phyloP scores from a whole-genome alignment of 257 asterid species.

The Schizonepeta tenuifolia region DNA sequence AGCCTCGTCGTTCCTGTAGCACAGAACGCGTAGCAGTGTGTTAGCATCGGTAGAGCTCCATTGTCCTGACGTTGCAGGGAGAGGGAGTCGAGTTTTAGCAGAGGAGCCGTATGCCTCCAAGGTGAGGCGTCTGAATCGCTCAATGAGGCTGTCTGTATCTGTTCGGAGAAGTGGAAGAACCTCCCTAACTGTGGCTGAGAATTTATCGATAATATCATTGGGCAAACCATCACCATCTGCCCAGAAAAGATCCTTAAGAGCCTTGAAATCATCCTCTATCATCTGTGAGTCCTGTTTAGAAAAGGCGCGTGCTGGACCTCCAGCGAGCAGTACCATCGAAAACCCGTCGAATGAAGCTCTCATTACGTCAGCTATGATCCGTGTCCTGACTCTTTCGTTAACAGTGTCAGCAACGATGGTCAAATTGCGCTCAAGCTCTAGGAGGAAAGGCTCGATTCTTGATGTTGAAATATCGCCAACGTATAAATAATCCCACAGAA shows the following conservation, averaged over 20 bases:
- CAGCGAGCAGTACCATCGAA: constrained; percentile 83
- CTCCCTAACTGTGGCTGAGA: constrained; percentile 66
- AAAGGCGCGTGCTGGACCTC: constrained; percentile 85
- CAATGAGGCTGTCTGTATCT: constrained; percentile 76
- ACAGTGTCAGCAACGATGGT: constrained; percentile 73
- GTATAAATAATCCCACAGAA: constrained; percentile 74
- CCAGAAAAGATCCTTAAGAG: constrained; percentile 83
- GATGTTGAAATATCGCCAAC: constrained; percentile 81
- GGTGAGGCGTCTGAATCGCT: constrained; percentile 63
- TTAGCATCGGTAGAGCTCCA: constrained; percentile 92
- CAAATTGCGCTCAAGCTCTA: constrained; percentile 71
- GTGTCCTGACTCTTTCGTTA: constrained; percentile 75
- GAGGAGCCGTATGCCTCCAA: constrained; percentile 76
- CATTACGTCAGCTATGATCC: constrained; percentile 83
- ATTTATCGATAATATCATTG: constrained; percentile 65
- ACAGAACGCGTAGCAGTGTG: constrained; percentile 80
- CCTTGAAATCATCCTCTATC: constrained; percentile 87
- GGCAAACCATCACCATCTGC: constrained; percentile 96
- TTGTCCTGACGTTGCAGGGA: constrained; percentile 94
- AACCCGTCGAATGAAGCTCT: constrained; percentile 91
- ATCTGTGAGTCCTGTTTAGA: constrained; percentile 65
- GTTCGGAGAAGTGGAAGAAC: constrained; percentile 72
- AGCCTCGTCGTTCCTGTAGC: constrained; percentile 87
- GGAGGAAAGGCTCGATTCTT: constrained; percentile 84
- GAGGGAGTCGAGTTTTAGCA: constrained; percentile 80